Percentiles rank a stretch among this genome's conserved stretches.
phyloP scores from a whole-genome alignment of 257 asterid species.

The Gentiana macrophylla region DNA sequence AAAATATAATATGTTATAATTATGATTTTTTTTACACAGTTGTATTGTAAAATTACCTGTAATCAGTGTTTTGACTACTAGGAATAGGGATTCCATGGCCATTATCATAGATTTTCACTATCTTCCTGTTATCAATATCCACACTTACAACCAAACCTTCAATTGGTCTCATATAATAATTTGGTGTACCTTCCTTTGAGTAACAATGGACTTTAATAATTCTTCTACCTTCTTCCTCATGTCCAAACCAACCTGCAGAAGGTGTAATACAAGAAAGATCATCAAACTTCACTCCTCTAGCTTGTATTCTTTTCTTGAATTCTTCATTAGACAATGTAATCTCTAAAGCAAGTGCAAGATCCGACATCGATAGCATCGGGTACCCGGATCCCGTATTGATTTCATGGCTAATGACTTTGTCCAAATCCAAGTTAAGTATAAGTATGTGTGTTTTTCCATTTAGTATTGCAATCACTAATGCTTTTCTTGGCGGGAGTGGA shows the following conservation, averaged over 20 bases:
- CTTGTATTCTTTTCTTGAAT: slow-evolving; percentile 45
- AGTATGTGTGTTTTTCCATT: slow-evolving; percentile 41
- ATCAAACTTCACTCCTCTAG: slow-evolving; percentile 39
- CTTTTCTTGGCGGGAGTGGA: slow-evolving; percentile 38
- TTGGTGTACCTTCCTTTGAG: slow-evolving; percentile 42
- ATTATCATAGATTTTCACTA: slow-evolving; percentile 37
- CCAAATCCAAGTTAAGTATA: slow-evolving; percentile 46
- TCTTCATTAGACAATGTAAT: slow-evolving; percentile 31
- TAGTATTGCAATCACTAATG: slow-evolving; percentile 44
- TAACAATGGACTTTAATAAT: slow-evolving; percentile 49
- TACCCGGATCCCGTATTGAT: slow-evolving; percentile 38
- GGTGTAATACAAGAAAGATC: slow-evolving; percentile 54
- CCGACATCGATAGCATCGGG: slow-evolving; percentile 43
- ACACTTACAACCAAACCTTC: slow-evolving; percentile 48
- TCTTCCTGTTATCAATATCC: slow-evolving; percentile 42
- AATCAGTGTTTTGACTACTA: slow-evolving; percentile 43
- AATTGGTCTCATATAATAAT: slow-evolving; percentile 80
- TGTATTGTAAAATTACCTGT: slow-evolving; percentile 13
- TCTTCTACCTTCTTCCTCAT: slow-evolving; percentile 51
- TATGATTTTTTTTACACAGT: too few relatives aligned
- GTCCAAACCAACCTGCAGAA: slow-evolving; percentile 69
- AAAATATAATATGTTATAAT: too few relatives aligned
- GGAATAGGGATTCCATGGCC: slow-evolving; percentile 67
- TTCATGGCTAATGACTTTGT: slow-evolving; percentile 36
- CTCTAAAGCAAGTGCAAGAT: slow-evolving; percentile 26